Percentiles rank a stretch among this genome's conserved stretches.
phyloP scores from a whole-genome alignment of 805 yeast genomes.

The Metschnikowia sp. region DNA sequence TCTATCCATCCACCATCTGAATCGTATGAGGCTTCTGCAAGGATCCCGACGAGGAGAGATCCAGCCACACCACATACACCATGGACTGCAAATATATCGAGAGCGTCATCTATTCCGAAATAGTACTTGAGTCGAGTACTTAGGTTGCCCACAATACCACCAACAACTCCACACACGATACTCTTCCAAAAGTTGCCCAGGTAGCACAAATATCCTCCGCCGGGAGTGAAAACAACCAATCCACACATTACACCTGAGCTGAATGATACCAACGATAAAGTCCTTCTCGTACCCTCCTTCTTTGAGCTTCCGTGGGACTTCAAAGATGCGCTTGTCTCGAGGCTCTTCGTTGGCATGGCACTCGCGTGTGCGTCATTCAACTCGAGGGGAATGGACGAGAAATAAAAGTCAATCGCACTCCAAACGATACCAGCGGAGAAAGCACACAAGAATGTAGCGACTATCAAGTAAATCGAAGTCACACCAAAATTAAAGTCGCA shows the following conservation, averaged over 20 bases:
- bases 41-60: conserved; percentile 38
- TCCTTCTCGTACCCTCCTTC: conserved; percentile 6
- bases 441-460: conserved; percentile 33
- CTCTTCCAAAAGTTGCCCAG: conserved; percentile 38
- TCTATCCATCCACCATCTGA: conserved; percentile 41
- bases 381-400: conserved; percentile 35
- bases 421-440: conserved; percentile 35
- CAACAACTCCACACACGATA: conserved; percentile 37
- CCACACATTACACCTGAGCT: conserved; percentile 41
- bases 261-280: conserved; percentile 37
- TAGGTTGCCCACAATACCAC: conserved; percentile 34
- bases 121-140: conserved; percentile 40
- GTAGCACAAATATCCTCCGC: conserved; percentile 39
- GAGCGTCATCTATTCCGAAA: conserved; percentile 39
- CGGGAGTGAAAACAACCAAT: conserved; percentile 42
- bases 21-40: conserved; percentile 31
- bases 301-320: neutral
- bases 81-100: conserved; percentile 43
- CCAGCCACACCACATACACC: conserved; percentile 42
- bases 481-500: conserved; percentile 40
- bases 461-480: conserved; percentile 28
- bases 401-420: conserved; percentile 37
- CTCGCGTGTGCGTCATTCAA: neutral
- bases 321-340: no score
- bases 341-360: no score